These are phyloP conservation scores for Botrytis byssoidea DNA, from an alignment of 2,329 filamentous ascomycete species.

Conservation along the genomic window DNA sequence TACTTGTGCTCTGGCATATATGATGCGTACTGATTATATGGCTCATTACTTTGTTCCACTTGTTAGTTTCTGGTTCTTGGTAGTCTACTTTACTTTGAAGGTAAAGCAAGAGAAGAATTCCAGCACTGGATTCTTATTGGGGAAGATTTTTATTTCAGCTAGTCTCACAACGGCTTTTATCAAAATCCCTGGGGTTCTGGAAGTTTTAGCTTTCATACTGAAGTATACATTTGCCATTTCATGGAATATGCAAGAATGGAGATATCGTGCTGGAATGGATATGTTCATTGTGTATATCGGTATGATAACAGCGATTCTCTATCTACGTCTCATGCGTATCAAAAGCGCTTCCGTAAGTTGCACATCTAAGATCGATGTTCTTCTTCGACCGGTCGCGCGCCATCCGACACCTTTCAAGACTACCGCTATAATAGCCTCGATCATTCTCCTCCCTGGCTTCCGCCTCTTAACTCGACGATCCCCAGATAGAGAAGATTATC, in stretches of 20 bases:
- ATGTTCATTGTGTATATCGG: constrained; percentile 56
- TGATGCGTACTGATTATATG: constrained; percentile 55
- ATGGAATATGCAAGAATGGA: constrained; percentile 50
- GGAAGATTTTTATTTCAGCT: constrained; percentile 50
- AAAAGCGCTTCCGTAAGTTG: constrained; percentile 28
- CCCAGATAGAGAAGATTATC: constrained; percentile 46
- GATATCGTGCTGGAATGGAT: constrained; percentile 53
- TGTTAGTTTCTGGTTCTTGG: constrained; percentile 60
- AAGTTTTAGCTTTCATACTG: constrained; percentile 43
- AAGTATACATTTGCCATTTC: constrained; percentile 46
- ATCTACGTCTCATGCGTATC: constrained; percentile 39
- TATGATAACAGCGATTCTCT: constrained; percentile 49
- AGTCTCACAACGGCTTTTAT: constrained; percentile 43
- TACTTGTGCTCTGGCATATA: constrained; percentile 51
- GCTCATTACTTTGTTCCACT: constrained; percentile 60
- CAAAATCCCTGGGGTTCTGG: constrained; percentile 44
- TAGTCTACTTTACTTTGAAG: constrained; percentile 54
- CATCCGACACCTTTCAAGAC: constrained; percentile 24
- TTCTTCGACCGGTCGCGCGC: constrained; percentile 25
- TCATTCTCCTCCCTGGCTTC: constrained; percentile 29
- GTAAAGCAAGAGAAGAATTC: constrained; percentile 45
- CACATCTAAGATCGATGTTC: constrained; percentile 30
- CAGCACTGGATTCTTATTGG: constrained; percentile 44
- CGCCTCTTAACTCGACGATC: constrained; percentile 31
- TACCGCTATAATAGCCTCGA: constrained; percentile 26